Conservation (phyloP, 2,329 filamentous ascomycete species). For the Aspergillus costaricaensis region DNA sequence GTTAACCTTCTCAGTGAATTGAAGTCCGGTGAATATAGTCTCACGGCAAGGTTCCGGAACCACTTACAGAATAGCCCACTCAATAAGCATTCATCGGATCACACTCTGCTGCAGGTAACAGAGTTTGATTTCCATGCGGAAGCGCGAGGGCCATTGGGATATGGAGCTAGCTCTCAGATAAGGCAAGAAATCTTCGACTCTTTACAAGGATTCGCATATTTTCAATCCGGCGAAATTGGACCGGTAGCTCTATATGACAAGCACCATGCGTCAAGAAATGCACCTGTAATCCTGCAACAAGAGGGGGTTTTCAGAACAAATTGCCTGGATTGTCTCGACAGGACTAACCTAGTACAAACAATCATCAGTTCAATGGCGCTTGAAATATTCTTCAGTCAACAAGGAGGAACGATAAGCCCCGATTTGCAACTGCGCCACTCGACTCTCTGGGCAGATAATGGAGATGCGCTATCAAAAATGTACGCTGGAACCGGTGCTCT, state of each 20-base stretch:
- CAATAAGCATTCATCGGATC: constrained; percentile 63
- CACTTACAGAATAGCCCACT: constrained; percentile 75
- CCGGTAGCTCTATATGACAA: constrained; percentile 45
- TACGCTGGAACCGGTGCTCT: constrained; percentile 95
- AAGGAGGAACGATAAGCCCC: constrained; percentile 66
- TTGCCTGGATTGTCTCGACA: constrained; percentile 91
- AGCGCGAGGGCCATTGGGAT: constrained; percentile 80
- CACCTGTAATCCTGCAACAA: constrained; percentile 78
- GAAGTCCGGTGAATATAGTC: constrained; percentile 81
- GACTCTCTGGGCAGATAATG: constrained; percentile 95
- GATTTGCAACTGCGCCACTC: constrained; percentile 94
- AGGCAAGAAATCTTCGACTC: constrained; percentile 74
- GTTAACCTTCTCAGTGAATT: constrained; percentile 91
- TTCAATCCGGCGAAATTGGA: constrained; percentile 72
- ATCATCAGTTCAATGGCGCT: constrained; percentile 93
- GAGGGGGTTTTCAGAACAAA: constrained; percentile 96
- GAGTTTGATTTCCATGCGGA: constrained; percentile 98
- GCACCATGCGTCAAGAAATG: constrained; percentile 40
- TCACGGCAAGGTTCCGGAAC: constrained; percentile 75
- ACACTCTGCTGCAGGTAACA: constrained; percentile 74
- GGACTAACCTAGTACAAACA: constrained; percentile 94
- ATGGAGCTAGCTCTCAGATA: constrained; percentile 87
- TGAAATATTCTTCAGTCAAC: constrained; percentile 77
- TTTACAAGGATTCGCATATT: constrained; percentile 89
- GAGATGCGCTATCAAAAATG: constrained; percentile 88